Evolutionary conservation across 2,329 filamentous ascomycete genomes (phyloP).

Genomic region (Pseudogymnoascus sp.): DNA sequence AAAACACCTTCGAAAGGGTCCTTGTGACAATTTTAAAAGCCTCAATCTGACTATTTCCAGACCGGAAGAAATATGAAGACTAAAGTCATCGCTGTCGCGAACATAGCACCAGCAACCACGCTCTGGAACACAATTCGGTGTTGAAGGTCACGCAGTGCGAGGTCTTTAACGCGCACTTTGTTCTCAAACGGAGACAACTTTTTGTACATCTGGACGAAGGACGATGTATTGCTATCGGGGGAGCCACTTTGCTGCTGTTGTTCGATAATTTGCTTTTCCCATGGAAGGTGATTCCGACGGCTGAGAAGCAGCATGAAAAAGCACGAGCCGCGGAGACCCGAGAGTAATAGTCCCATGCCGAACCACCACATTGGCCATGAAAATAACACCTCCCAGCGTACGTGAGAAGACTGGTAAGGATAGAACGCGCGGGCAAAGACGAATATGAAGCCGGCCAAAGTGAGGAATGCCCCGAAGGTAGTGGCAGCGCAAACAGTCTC

Average conservation of each 20-base stretch:
- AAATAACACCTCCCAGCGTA: slow-evolving; percentile 35
- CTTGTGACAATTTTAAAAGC: too few species aligned
- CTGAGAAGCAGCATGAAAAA: slow-evolving; percentile 42
- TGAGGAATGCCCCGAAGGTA: slow-evolving; percentile 35
- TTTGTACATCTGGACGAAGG: neutral
- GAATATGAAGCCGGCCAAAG: slow-evolving; percentile 34
- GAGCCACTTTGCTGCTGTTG: slow-evolving; percentile 22
- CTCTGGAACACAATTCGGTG: neutral
- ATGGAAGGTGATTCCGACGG: slow-evolving; percentile 39
- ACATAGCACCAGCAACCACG: neutral
- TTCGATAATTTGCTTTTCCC: slow-evolving; percentile 31
- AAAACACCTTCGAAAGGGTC: too few species aligned
- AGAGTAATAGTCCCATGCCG: slow-evolving; percentile 37
- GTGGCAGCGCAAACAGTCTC: slow-evolving; percentile 43
- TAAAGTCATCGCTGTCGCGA: neutral
- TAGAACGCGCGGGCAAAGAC: slow-evolving; percentile 35
- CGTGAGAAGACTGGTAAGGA: slow-evolving; percentile 22
- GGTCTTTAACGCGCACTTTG: neutral
- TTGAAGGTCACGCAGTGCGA: neutral
- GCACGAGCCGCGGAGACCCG: slow-evolving; percentile 39
- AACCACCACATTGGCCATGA: slow-evolving; percentile 41
- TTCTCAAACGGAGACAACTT: neutral
- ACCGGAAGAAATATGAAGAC: slow-evolving; percentile 14
- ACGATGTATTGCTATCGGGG: neutral
- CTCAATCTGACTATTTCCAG: neutral